Conservation (phyloP, 2,329 filamentous ascomycete species). For the Mycosphaerella arachidis region DNA sequence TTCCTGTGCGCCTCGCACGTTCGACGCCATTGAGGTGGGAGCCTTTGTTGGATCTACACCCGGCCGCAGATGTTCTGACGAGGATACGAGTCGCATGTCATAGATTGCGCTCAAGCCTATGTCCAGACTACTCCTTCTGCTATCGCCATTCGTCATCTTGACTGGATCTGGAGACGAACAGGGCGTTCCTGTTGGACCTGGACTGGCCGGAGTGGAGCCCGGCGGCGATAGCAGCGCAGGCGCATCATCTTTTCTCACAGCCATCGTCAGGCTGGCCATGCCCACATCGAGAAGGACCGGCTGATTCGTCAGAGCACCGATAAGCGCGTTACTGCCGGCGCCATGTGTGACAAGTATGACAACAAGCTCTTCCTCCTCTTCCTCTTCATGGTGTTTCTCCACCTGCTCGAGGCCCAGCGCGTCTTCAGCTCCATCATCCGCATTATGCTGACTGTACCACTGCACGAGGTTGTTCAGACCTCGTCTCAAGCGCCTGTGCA, state of each 20-base stretch:
- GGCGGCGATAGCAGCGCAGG: conserved; percentile 7
- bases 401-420: conserved; percentile 33
- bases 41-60: conserved; percentile 39
- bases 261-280: conserved; percentile 88
- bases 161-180: conserved; percentile 21
- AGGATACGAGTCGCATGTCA: conserved; percentile 70
- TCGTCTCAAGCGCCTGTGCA: conserved; percentile 84
- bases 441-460: conserved; percentile 63
- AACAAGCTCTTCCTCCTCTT: conserved; percentile 68
- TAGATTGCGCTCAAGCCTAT: conserved; percentile 55
- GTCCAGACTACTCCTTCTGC: conserved; percentile 40
- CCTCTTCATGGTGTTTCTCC: conserved; percentile 34
- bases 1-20: conserved; percentile 17
- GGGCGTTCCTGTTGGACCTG: conserved; percentile 2
- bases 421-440: conserved; percentile 33
- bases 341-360: conserved; percentile 89
- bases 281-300: conserved; percentile 86
- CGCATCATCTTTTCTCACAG: conserved; percentile 54
- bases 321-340: conserved; percentile 90
- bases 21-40: conserved; percentile 10
- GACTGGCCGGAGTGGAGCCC: background rate
- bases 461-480: conserved; percentile 74
- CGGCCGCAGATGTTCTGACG: conserved; percentile 65
- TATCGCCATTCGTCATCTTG: conserved; percentile 24
- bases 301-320: conserved; percentile 85